A percentile compares a stretch with the other conserved stretches of the same genome.
Conservation (phyloP, 2,329 filamentous ascomycete species). For the Biscogniauxia sp. region DNA sequence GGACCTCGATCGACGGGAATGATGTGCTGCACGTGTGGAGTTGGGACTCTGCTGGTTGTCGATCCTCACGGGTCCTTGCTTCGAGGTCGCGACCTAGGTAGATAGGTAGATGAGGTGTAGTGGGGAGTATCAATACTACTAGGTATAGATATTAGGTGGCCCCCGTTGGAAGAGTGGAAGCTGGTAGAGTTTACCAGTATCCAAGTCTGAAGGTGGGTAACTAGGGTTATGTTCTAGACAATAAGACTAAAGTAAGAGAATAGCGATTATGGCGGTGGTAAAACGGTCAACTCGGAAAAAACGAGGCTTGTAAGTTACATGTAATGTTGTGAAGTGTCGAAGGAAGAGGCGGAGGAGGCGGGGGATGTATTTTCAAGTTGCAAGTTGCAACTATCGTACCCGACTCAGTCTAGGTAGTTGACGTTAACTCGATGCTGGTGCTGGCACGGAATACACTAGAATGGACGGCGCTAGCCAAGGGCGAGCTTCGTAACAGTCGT, state of each 20-base stretch:
- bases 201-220: too few species aligned
- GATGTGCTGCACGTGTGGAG: not conserved
- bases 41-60: not conserved
- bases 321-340: not conserved
- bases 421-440: too few species aligned
- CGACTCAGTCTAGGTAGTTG: too few species aligned
- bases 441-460: not conserved
- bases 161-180: too few species aligned
- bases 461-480: not conserved
- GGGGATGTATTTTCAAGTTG: too few species aligned
- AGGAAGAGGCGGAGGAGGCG: not conserved
- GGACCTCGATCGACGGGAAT: not conserved
- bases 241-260: not conserved
- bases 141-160: too few species aligned
- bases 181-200: not conserved
- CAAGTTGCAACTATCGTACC: not conserved
- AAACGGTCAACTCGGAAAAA: not conserved
- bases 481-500: not conserved
- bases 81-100: too few species aligned
- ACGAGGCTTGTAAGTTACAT: not conserved
- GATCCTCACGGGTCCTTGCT: not conserved
- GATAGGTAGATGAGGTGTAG: not conserved
- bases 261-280: not conserved
- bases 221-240: too few species aligned
- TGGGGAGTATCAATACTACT: not conserved